Conservation (phyloP, 192 early-diverging fungal species). For the Mycoemilia scoparia region DNA sequence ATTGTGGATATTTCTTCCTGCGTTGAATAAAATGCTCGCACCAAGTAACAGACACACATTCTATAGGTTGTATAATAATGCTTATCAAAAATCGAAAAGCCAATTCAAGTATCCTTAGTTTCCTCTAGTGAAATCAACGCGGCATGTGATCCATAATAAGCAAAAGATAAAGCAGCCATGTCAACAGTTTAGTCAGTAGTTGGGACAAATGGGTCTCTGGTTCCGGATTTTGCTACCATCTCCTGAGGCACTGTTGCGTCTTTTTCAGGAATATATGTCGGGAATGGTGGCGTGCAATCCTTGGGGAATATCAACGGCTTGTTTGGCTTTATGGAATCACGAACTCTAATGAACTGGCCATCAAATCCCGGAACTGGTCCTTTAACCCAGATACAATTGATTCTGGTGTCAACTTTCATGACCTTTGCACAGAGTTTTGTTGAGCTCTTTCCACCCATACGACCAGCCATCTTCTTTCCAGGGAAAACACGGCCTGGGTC, state of each 20-base stretch:
- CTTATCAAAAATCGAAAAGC: no score
- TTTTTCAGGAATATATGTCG: conserved; percentile 38
- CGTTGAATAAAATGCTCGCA: no score
- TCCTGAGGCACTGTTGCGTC: conserved; percentile 17
- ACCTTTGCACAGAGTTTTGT: conserved; percentile 73
- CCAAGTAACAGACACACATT: no score
- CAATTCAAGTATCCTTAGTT: no score
- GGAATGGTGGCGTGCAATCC: conserved; percentile 49
- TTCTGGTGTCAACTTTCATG: conserved; percentile 64
- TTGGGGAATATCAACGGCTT: conserved; percentile 43
- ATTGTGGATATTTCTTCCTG: no score
- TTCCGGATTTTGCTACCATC: conserved; percentile 14
- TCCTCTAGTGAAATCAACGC: no score
- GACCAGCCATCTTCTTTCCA: conserved; percentile 97
- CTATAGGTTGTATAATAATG: no score
- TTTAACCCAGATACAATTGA: conserved; percentile 86
- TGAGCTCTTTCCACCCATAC: conserved; percentile 70
- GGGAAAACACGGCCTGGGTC: conserved; percentile 80
- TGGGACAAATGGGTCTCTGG: conserved; percentile 19
- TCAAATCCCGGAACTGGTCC: conserved; percentile 78
- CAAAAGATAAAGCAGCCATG: no score
- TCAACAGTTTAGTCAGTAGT: conserved; percentile 15
- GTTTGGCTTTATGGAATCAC: conserved; percentile 67
- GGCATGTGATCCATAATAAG: no score
- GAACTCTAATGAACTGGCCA: conserved; percentile 66